Conservation (phyloP, 2,329 filamentous ascomycete genomes). For the Stagonosporopsis tanaceti region DNA sequence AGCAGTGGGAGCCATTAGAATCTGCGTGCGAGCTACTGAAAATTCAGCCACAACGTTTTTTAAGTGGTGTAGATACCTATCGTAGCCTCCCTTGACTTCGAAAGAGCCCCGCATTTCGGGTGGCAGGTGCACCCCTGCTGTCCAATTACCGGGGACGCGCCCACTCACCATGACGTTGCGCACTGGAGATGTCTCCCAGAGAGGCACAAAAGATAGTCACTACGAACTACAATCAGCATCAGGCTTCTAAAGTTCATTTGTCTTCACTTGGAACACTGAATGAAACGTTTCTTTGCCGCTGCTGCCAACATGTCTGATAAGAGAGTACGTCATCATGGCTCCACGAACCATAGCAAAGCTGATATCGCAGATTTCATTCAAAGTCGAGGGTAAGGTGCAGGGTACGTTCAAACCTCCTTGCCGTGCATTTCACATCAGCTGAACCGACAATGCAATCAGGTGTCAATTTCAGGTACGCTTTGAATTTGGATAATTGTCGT, state of each 20-base stretch:
- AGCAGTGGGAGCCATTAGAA: neutral
- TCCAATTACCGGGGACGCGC: constrained; percentile 11
- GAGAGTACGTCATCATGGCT: constrained; percentile 38
- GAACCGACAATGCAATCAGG: constrained; percentile 32
- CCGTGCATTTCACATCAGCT: neutral
- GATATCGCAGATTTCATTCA: constrained; percentile 55
- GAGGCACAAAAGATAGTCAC: neutral
- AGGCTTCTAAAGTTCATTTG: neutral
- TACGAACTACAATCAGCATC: neutral
- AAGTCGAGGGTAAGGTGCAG: constrained; percentile 57
- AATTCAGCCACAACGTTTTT: neutral
- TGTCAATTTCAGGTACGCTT: constrained; percentile 58
- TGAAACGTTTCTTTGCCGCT: constrained; percentile 38
- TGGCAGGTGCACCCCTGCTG: constrained; percentile 6
- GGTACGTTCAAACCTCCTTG: constrained; percentile 33
- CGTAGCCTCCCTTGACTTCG: constrained; percentile 9
- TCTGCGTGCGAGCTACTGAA: neutral
- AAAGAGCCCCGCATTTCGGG: constrained; percentile 6
- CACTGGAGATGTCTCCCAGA: neutral
- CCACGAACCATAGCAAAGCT: constrained; percentile 22
- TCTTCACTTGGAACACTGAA: constrained; percentile 8
- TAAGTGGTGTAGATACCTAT: neutral
- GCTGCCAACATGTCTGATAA: constrained; percentile 46
- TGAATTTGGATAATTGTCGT: neutral
- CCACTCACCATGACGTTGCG: constrained; percentile 27